Base-by-base conservation (phyloP, 352 stramenopile species). In the Globisporangium okanoganense region DNA sequence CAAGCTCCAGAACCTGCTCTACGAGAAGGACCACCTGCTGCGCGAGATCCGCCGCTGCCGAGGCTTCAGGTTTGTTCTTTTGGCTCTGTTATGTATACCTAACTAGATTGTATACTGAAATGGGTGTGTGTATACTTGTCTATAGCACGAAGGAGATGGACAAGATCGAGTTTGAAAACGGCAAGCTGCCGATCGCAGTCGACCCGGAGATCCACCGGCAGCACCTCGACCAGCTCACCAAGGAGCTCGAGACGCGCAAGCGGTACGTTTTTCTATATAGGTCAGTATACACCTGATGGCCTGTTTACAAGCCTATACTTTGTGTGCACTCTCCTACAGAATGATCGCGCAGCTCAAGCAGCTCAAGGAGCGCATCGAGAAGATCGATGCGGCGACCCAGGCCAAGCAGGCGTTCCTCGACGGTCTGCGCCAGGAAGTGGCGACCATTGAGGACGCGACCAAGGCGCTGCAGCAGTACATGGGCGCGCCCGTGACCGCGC, bases 11-110 rank as follows among this genome's bases (percentile, higher is more conserved):
- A 93, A 93, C 47, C 44, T 93, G 49, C 64, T 93, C 44, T 93
- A 93, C 64, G 84, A 93, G 61, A 93, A 93, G 51, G 81, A 93
- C 64, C 81, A 93, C 61, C 64, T 93, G 36, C 27, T 88, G 59
- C 80, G 84, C 52, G 84, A 91, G 58, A 93, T 93, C 70, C 73
- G 71, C 0, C 81, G 84, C 69, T 91, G 82, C 62, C 60, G 74
- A 1, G 82, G 80, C 36, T 91, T 90, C 61, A 77, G 69, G 71
- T 76, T 45, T 16, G 40, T 45, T 7, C 7, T 41, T 38, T 8
- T 40, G 10, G 56, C 53, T n/a, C n/a, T n/a, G n/a, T n/a, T n/a
- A n/a, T n/a, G n/a, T 43, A 36, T 25, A 18, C 9, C 18, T n/a
- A 36, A 13, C 25, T 54, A 24, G 8, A 31, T 6, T 24, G 13